Evolutionary conservation across 2,329 filamentous ascomycete genomes (phyloP).

Genomic region (Aureobasidium sp.): DNA sequence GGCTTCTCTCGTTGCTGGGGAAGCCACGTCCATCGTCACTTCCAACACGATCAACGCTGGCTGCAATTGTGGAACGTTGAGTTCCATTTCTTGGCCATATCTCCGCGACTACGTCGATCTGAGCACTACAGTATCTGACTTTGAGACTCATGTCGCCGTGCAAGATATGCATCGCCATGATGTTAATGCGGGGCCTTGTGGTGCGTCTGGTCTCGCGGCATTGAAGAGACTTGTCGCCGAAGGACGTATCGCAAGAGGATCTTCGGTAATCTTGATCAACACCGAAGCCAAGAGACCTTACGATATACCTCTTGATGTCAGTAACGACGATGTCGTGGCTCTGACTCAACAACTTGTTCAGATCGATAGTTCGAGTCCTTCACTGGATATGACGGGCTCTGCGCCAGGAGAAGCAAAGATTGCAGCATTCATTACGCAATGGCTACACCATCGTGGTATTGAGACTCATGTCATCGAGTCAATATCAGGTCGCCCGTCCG

Average conservation of each 20-base stretch:
- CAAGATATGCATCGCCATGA: constrained; percentile 42
- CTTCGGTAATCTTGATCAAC: constrained; percentile 56
- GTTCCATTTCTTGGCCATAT: constrained; percentile 55
- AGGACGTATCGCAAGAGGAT: constrained; percentile 35
- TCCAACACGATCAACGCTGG: constrained; percentile 63
- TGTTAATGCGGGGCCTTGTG: constrained; percentile 54
- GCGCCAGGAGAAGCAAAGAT: neutral
- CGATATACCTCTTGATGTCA: constrained; percentile 13
- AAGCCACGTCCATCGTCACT: constrained; percentile 45
- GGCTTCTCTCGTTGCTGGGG: constrained; percentile 43
- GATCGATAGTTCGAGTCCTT: neutral
- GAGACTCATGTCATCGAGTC: neutral
- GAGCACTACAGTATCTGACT: constrained; percentile 52
- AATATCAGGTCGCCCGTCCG: neutral
- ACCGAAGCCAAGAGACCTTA: constrained; percentile 58
- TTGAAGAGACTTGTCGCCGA: constrained; percentile 42
- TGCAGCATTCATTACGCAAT: neutral
- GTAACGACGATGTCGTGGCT: neutral
- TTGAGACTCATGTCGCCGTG: constrained; percentile 53
- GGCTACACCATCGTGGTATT: constrained; percentile 4
- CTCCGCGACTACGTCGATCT: constrained; percentile 52
- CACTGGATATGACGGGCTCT: neutral
- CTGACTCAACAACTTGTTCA: neutral
- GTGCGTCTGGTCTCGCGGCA: constrained; percentile 50
- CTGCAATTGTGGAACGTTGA: constrained; percentile 64